These are phyloP conservation scores for Melocanna baccifera DNA, from an alignment of 176 grass and related monocot species.

Conservation along the genomic window DNA sequence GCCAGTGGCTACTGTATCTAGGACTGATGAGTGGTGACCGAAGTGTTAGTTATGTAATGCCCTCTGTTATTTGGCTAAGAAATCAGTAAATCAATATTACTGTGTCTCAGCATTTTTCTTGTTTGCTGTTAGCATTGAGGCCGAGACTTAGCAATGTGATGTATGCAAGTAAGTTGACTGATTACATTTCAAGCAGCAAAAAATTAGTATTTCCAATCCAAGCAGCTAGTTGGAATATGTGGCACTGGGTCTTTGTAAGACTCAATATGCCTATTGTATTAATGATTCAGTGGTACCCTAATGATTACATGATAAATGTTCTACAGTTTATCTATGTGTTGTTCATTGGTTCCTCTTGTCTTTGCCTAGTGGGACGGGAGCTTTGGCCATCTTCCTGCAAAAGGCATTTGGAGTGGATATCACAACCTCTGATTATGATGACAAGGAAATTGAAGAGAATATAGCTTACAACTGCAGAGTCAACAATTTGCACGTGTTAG, in stretches of 20 bases:
- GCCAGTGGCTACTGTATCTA: neutral
- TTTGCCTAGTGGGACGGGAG: constrained; percentile 69
- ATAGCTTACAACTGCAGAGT: constrained; percentile 73
- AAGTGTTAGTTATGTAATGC: neutral
- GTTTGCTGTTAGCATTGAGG: neutral
- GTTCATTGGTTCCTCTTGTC: constrained; percentile 4
- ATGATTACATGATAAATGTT: constrained; percentile 7
- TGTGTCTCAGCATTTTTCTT: neutral
- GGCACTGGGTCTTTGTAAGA: neutral
- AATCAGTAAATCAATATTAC: neutral
- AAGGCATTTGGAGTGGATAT: constrained; percentile 70
- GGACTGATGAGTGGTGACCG: neutral
- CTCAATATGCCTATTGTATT: neutral
- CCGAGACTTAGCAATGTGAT: neutral
- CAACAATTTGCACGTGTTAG: constrained; percentile 56
- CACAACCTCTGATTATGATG: constrained; percentile 86
- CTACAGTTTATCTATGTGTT: neutral
- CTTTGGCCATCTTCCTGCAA: constrained; percentile 71
- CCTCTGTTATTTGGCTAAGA: neutral
- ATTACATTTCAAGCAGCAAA: neutral
- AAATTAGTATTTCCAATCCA: neutral
- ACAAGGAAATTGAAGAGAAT: constrained; percentile 85
- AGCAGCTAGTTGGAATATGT: neutral
- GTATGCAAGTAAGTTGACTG: neutral
- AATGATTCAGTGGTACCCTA: neutral